Evolutionary conservation across 352 stramenopile genomes (phyloP).

Genomic region (Blastocystis sp.): DNA sequence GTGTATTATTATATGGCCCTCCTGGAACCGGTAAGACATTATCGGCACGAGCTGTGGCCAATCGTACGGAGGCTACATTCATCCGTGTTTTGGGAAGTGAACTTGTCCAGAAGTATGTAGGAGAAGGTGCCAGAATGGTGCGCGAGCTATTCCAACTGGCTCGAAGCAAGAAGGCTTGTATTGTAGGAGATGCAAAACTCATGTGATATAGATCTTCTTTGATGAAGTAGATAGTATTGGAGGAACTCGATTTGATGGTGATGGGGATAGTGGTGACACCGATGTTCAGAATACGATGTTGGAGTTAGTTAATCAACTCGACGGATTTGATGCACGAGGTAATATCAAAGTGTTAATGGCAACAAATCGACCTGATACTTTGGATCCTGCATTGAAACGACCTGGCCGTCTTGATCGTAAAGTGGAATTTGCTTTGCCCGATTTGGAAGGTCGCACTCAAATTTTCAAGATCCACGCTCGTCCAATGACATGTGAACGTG

Average conservation of each 20-base stretch:
- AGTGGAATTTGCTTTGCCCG: constrained; percentile 96
- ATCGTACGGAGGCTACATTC: constrained; percentile 97
- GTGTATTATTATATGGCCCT: constrained; percentile 93
- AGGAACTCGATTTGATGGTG: constrained; percentile 78
- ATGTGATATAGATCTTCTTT: constrained; percentile 86
- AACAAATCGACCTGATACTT: constrained; percentile 92
- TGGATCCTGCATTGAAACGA: constrained; percentile 91
- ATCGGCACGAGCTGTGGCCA: constrained; percentile 91
- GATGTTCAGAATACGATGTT: constrained; percentile 99
- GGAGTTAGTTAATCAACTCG: constrained; percentile 93
- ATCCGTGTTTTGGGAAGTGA: constrained; percentile 98
- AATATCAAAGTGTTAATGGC: constrained; percentile 99
- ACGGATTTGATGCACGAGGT: constrained; percentile 94
- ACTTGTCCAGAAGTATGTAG: constrained; percentile 99
- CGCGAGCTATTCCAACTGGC: constrained; percentile 99
- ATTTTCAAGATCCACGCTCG: constrained; percentile 99
- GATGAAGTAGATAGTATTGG: constrained; percentile 98
- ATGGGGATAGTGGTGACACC: constrained; percentile 90
- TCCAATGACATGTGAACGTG: constrained; percentile 96
- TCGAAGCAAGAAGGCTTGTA: constrained; percentile 93
- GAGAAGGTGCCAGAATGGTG: constrained; percentile 96
- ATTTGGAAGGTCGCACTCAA: constrained; percentile 94
- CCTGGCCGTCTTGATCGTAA: constrained; percentile 95
- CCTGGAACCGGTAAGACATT: constrained; percentile 95
- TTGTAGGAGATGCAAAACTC: constrained; percentile 70